These are phyloP conservation scores for Ophiosphaerella herpotricha DNA, from an alignment of 2,329 filamentous ascomycete species.

Conservation along the genomic window DNA sequence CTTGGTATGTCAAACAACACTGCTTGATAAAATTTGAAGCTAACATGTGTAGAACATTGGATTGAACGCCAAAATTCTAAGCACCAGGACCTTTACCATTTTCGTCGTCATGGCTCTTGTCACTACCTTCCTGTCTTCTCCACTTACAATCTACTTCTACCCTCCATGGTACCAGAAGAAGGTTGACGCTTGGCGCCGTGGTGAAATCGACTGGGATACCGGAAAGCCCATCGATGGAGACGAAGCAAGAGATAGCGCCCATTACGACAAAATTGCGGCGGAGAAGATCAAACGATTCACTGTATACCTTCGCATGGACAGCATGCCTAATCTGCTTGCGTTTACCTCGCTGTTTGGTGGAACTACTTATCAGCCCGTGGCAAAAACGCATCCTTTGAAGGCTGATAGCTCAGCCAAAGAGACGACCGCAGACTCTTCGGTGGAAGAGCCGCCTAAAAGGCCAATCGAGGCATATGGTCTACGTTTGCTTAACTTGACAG, in stretches of 20 bases:
- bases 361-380: conserved; percentile 47
- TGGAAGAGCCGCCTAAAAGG: conserved; percentile 39
- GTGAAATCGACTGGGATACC: conserved; percentile 87
- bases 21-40: neutral
- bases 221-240: conserved; percentile 52
- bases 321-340: conserved; percentile 78
- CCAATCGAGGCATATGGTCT: conserved; percentile 78
- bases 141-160: conserved; percentile 73
- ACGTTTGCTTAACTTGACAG: conserved; percentile 84
- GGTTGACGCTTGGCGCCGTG: conserved; percentile 74
- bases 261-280: conserved; percentile 56
- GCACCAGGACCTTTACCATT: conserved; percentile 82
- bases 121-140: conserved; percentile 83
- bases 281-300: conserved; percentile 67
- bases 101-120: conserved; percentile 93
- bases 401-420: conserved; percentile 29
- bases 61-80: conserved; percentile 80
- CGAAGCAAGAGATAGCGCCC: conserved; percentile 47
- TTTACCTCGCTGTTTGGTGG: conserved; percentile 80
- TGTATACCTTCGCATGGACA: conserved; percentile 83
- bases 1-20: conserved; percentile 61
- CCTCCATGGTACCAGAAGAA: conserved; percentile 78
- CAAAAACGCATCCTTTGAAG: conserved; percentile 46
- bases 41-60: conserved; percentile 69
- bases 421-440: conserved; percentile 16